A percentile compares a stretch with the other conserved stretches of the same genome.
Conservation (phyloP, 2,329 filamentous ascomycete species). For the Neurospora sp. region DNA sequence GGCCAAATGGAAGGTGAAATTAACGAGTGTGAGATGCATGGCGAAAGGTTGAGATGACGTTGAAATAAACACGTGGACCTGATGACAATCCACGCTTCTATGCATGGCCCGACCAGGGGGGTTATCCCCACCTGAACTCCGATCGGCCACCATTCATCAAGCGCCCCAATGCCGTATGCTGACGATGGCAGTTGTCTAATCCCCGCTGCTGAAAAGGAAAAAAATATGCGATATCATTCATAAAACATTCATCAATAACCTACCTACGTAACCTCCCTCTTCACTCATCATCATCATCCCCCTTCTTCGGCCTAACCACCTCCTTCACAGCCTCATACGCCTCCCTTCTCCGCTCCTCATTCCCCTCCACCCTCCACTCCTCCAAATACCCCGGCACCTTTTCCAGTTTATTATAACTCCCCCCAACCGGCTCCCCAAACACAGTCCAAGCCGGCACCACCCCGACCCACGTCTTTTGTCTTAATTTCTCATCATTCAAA, state of each 20-base stretch:
- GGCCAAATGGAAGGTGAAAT: too few relatives aligned
- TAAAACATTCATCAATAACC: neutral
- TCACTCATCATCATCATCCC: neutral
- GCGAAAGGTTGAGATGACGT: neutral
- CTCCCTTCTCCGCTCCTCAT: conserved; percentile 17
- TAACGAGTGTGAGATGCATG: neutral
- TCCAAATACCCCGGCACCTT: conserved; percentile 53
- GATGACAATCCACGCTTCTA: neutral
- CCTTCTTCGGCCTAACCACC: conserved; percentile 6
- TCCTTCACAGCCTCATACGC: conserved; percentile 17
- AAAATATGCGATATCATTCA: too few relatives aligned
- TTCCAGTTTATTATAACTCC: conserved; percentile 46
- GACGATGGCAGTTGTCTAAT: too few relatives aligned
- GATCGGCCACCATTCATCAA: too few relatives aligned
- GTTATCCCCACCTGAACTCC: too few relatives aligned
- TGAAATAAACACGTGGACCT: neutral
- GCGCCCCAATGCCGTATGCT: too few relatives aligned
- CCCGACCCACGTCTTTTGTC: conserved; percentile 43
- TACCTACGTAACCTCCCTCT: neutral
- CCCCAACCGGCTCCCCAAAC: conserved; percentile 54
- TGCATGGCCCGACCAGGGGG: neutral
- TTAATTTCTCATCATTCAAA: conserved; percentile 31
- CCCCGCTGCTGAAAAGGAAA: too few relatives aligned
- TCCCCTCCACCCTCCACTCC: conserved; percentile 30
- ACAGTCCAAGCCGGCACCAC: conserved; percentile 53